Conservation (phyloP, 306 rosid species). For the Pyrus betulifolia region DNA sequence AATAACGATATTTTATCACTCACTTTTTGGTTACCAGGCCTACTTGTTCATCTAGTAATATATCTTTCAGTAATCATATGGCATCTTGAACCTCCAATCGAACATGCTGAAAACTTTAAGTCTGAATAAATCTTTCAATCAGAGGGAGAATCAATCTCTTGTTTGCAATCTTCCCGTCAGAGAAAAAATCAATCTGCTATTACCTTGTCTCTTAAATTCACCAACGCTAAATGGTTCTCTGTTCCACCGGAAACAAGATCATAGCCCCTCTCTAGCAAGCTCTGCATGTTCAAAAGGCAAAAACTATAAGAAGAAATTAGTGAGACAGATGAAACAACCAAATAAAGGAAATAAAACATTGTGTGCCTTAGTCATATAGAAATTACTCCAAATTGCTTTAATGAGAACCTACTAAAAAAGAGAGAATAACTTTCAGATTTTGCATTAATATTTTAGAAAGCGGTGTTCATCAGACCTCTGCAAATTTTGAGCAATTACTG, state of each 20-base stretch:
- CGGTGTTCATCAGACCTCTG: slow-evolving; percentile 40
- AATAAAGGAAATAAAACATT: not conserved
- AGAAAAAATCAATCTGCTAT: slow-evolving; percentile 13
- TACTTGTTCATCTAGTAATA: not conserved
- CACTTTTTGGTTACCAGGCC: slow-evolving; percentile 5
- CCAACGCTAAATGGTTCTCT: slow-evolving; percentile 82
- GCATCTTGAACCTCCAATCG: not conserved
- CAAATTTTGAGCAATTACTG: slow-evolving; percentile 58
- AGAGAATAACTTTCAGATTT: not conserved
- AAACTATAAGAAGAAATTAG: slow-evolving; percentile 15
- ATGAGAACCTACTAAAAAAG: not conserved
- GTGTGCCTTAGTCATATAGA: not conserved
- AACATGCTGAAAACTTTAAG: not conserved
- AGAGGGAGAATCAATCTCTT: not conserved
- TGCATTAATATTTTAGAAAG: not conserved
- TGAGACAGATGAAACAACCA: slow-evolving; percentile 1
- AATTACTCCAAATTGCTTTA: not conserved
- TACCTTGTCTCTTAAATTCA: slow-evolving; percentile 86
- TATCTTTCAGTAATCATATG: not conserved
- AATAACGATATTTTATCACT: not conserved
- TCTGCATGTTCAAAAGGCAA: slow-evolving; percentile 48
- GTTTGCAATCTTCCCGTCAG: not conserved
- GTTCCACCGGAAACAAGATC: slow-evolving; percentile 97
- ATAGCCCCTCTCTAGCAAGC: slow-evolving; percentile 74
- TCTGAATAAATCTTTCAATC: not conserved